Evolutionary conservation across 116 monocot species (phyloP).

Genomic region (Cymodocea nodosa): DNA sequence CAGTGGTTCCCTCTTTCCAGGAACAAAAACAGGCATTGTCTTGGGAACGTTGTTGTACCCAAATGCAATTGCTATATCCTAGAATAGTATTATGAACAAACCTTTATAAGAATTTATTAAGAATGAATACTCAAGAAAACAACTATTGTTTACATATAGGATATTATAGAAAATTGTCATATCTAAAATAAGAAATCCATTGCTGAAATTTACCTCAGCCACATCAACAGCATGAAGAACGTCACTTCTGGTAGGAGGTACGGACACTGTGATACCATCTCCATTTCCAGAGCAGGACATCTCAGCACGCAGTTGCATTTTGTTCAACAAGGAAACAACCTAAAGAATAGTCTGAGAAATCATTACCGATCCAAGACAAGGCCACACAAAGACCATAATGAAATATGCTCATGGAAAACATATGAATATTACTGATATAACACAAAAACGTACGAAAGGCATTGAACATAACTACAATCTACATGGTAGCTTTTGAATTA

Average conservation of each 20-base stretch:
- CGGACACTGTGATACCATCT: slow-evolving; percentile 32
- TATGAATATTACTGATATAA: no score
- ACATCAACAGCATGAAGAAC: slow-evolving; percentile 90
- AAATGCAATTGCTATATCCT: slow-evolving; percentile 97
- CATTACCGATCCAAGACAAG: no score
- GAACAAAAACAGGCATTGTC: slow-evolving; percentile 57
- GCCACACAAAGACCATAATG: no score
- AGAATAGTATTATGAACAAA: slow-evolving; percentile 1
- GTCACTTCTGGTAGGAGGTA: slow-evolving; percentile 96
- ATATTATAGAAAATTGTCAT: background rate
- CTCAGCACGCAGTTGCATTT: slow-evolving; percentile 75
- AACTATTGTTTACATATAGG: background rate
- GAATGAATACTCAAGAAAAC: background rate
- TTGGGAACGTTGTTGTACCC: slow-evolving; percentile 83
- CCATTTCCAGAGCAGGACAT: slow-evolving; percentile 12
- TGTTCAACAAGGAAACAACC: slow-evolving; percentile 77
- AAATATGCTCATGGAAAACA: no score
- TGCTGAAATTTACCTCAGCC: slow-evolving; percentile 49
- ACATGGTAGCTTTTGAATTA: no score
- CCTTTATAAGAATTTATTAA: background rate
- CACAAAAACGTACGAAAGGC: no score
- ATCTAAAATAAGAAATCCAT: background rate
- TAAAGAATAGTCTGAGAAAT: slow-evolving; percentile 7
- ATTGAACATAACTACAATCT: no score
- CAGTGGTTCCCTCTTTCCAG: slow-evolving; percentile 67